Base-by-base conservation (phyloP, 495 filamentous ascomycete genomes). In the Penicillium coprophilum region DNA sequence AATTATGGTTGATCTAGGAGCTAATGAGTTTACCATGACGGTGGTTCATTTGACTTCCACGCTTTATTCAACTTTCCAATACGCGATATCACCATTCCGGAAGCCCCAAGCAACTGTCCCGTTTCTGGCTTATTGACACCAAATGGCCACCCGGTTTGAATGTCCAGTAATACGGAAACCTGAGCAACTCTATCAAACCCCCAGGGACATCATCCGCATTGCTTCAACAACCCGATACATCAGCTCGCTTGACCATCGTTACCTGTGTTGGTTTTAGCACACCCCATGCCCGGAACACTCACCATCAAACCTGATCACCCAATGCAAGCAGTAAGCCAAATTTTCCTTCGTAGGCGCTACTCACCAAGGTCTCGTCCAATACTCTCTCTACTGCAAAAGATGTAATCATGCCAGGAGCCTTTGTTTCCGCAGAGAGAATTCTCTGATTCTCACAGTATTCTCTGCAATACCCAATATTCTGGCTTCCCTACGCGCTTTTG, bases 1-100 rank as follows among this genome's bases (percentile, higher is more conserved):
- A 34, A 15, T 19, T 17, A 34, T 27, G 15, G 13, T 31, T 17
- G 40, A 53, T 53, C 11, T 53, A 53, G 50, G 50, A 31, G 45
- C 11, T 45, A 17, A 21, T 45, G 4, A 15, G 3, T 15, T 17
- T n/a, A 7, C 10, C 32, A 19, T 52, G 10, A 8, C n/a, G 47
- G 13, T 45, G 13, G 0, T 19, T 31, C 12, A 36, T 19, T 34
- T 23, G 27, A 13, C 39, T 32, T 9, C 15, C 17, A 19, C 49
- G 32, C 9, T 28, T 23, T 41, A 17, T 51, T 28, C 49, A 51
- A 27, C 34, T n/a, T 19, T 40, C 15, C 49, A 51, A 28, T 40
- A 7, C 23, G 15, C 23, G 34, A 30, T 40, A 23, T 5, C 34
- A 4, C 27, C 34, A 30, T 21, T 10, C 13, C 13, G n/a, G 23